Conservation (phyloP, 2,329 filamentous ascomycete species). For the Clathrospora elynae region DNA sequence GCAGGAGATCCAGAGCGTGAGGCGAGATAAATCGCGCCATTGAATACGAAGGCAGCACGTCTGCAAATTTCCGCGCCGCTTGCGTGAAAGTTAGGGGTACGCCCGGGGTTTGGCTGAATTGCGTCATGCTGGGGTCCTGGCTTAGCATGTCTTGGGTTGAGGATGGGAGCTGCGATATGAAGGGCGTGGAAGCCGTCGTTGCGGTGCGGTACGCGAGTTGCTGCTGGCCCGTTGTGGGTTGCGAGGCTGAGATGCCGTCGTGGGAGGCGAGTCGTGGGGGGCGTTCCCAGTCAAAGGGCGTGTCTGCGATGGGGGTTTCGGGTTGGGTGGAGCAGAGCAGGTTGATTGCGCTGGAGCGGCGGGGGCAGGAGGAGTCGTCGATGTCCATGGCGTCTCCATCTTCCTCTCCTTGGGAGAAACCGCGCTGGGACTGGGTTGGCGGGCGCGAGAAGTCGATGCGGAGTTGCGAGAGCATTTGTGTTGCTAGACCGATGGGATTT, state of each 20-base stretch:
- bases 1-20: constrained; percentile 73
- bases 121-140: constrained; percentile 81
- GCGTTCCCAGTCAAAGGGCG: constrained; percentile 85
- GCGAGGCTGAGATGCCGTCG: constrained; percentile 42
- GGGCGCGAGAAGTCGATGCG: constrained; percentile 83
- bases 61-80: constrained; percentile 82
- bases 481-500: constrained; percentile 85
- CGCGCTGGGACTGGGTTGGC: constrained; percentile 58
- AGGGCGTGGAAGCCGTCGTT: constrained; percentile 21
- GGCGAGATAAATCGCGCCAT: constrained; percentile 92
- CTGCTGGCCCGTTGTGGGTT: constrained; percentile 40
- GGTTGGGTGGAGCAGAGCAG: constrained; percentile 83
- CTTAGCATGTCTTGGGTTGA: constrained; percentile 66
- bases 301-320: constrained; percentile 74
- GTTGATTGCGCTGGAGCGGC: constrained; percentile 44
- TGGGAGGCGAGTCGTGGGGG: constrained; percentile 59
- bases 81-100: constrained; percentile 87
- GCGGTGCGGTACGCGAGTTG: constrained; percentile 21
- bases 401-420: constrained; percentile 54
- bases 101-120: constrained; percentile 80
- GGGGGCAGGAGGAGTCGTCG: constrained; percentile 66
- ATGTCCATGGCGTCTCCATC: constrained; percentile 52
- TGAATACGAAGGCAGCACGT: constrained; percentile 86
- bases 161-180: constrained; percentile 42
- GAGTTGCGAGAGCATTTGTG: constrained; percentile 89